Conservation (phyloP, 371 early-diverging fungal genomes). For the Rhizopus arrhizus region DNA sequence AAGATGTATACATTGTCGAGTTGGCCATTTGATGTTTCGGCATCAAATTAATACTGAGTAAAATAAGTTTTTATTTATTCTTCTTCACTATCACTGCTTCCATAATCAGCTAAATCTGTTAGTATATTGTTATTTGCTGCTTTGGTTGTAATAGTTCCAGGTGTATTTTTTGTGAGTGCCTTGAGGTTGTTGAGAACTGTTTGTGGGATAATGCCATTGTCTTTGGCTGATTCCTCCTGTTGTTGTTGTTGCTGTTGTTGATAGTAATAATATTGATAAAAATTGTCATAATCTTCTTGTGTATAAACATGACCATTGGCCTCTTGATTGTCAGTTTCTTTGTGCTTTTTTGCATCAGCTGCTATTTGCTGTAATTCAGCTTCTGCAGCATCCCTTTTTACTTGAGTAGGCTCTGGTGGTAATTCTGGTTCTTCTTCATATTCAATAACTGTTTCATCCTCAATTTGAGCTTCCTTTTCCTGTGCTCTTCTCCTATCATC, state of each 20-base stretch:
- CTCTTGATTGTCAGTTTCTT: conserved; percentile 25
- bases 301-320: conserved; percentile 34
- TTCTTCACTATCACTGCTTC: conserved; percentile 51
- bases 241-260: conserved; percentile 22
- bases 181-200: conserved; percentile 40
- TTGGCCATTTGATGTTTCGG: conserved; percentile 22
- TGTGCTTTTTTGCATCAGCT: conserved; percentile 39
- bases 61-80: conserved; percentile 22
- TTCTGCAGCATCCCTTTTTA: conserved; percentile 42
- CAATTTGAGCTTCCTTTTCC: conserved; percentile 30
- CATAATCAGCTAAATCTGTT: conserved; percentile 45
- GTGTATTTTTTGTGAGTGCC: conserved; percentile 23
- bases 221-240: conserved; percentile 8
- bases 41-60: conserved; percentile 25
- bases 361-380: conserved; percentile 46
- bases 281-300: conserved; percentile 25
- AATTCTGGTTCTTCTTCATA: conserved; percentile 65
- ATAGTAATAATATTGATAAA: conserved; percentile 14
- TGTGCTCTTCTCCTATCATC: conserved; percentile 23
- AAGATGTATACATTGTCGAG: conserved; percentile 23
- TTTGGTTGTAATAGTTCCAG: conserved; percentile 1
- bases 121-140: conserved; percentile 14
- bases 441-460: conserved; percentile 49
- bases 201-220: conserved; percentile 40
- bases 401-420: conserved; percentile 58